Evolutionary conservation across 116 monocot species (phyloP).

Genomic region (Cymodocea nodosa): DNA sequence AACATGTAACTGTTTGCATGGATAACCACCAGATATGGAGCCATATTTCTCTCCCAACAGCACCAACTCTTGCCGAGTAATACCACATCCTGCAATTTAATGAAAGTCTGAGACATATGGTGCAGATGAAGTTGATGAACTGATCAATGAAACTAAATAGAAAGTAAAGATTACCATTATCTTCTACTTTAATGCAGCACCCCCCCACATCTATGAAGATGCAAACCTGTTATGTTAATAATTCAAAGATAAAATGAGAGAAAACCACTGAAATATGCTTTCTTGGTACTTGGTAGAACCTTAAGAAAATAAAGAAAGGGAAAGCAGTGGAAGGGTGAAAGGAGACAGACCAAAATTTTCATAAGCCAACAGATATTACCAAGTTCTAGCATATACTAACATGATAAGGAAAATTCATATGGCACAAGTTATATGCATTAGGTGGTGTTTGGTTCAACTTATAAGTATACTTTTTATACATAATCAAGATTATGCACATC

Average conservation of each 20-base stretch:
- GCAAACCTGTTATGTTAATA: slow-evolving; percentile 42
- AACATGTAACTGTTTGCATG: not conserved
- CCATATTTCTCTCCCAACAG: slow-evolving; percentile 72
- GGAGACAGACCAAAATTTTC: no score
- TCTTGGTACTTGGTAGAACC: no score
- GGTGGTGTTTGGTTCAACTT: no score
- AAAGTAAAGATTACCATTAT: slow-evolving; percentile 53
- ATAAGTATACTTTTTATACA: no score
- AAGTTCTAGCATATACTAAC: no score
- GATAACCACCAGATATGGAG: not conserved
- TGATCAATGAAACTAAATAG: slow-evolving; percentile 4
- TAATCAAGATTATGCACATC: no score
- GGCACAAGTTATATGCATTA: no score
- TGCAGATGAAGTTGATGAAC: not conserved
- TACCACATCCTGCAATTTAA: slow-evolving; percentile 54
- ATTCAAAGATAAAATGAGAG: slow-evolving; percentile 2
- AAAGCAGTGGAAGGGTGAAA: no score
- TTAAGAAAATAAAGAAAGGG: no score
- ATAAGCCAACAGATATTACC: no score
- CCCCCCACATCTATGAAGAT: slow-evolving; percentile 40
- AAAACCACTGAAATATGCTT: not conserved
- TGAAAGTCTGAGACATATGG: not conserved
- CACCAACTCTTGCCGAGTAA: slow-evolving; percentile 78
- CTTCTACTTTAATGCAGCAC: slow-evolving; percentile 73
- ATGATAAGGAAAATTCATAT: no score